Percentiles rank a stretch among this genome's conserved stretches.
Evolutionary conservation across 2,329 filamentous ascomycete genomes (phyloP).

Genomic region (Tympanopsis confertula): DNA sequence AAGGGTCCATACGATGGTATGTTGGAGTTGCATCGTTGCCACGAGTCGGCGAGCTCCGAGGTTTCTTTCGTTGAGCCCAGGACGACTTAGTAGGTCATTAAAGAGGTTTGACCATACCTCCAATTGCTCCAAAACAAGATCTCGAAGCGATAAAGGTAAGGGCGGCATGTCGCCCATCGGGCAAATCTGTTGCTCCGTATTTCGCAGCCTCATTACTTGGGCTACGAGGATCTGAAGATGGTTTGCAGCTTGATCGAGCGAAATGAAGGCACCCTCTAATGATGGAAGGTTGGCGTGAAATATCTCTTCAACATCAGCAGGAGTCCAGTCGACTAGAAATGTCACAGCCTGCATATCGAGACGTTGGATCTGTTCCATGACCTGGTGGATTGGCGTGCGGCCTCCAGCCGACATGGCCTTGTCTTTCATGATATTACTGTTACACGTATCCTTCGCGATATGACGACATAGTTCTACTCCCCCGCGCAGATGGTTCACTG

Average conservation of each 20-base stretch:
- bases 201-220: slow-evolving; percentile 15
- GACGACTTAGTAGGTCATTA: slow-evolving; percentile 11
- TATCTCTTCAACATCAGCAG: slow-evolving; percentile 12
- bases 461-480: slow-evolving; percentile 17
- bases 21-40: slow-evolving; percentile 16
- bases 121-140: slow-evolving; percentile 9
- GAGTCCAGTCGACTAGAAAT: slow-evolving; percentile 21
- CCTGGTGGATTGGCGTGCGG: slow-evolving; percentile 12
- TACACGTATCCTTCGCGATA: slow-evolving; percentile 6
- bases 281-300: slow-evolving; percentile 5
- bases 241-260: slow-evolving; percentile 18
- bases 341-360: slow-evolving; percentile 21
- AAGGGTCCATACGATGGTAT: slow-evolving; percentile 14
- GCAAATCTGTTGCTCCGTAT: slow-evolving; percentile 10
- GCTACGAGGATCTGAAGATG: slow-evolving; percentile 16
- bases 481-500: slow-evolving; percentile 19
- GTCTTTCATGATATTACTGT: slow-evolving; percentile 5
- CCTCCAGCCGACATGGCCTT: slow-evolving; percentile 7
- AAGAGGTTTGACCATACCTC: slow-evolving; percentile 14
- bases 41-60: slow-evolving; percentile 7
- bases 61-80: slow-evolving; percentile 4
- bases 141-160: slow-evolving; percentile 4
- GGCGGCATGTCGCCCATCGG: slow-evolving; percentile 4
- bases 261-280: slow-evolving; percentile 10
- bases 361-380: slow-evolving; percentile 19